A percentile compares a stretch with the other conserved stretches of the same genome.
These are phyloP conservation scores for Arthroderma uncinatum DNA, from an alignment of 2,329 filamentous ascomycete species.

Conservation along the genomic window DNA sequence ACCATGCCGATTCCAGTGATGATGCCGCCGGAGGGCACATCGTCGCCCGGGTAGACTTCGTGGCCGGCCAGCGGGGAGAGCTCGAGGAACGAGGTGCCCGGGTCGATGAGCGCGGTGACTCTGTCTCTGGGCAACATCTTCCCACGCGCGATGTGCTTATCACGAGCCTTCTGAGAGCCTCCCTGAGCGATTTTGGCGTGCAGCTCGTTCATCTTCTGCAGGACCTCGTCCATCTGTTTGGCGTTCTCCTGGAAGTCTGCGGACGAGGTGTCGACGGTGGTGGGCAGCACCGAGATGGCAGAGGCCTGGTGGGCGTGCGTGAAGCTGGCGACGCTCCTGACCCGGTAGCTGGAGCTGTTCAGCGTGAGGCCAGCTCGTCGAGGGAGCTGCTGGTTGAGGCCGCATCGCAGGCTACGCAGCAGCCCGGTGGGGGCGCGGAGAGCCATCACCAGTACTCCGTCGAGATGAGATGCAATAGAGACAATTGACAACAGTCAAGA, in stretches of 20 bases:
- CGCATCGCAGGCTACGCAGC: conserved; percentile 29
- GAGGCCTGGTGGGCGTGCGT: conserved; percentile 69
- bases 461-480: neutral
- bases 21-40: conserved; percentile 80
- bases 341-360: conserved; percentile 4
- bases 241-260: conserved; percentile 73
- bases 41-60: conserved; percentile 72
- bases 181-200: conserved; percentile 63
- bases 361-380: conserved; percentile 4
- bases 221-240: conserved; percentile 62
- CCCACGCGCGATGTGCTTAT: conserved; percentile 75
- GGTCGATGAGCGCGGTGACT: conserved; percentile 75
- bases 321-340: conserved; percentile 56
- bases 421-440: conserved; percentile 29
- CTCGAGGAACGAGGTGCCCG: conserved; percentile 82
- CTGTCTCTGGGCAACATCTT: conserved; percentile 94
- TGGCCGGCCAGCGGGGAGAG: conserved; percentile 85
- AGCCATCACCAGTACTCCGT: conserved; percentile 16
- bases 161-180: conserved; percentile 66
- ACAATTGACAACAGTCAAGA: no score
- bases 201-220: conserved; percentile 56
- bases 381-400: conserved; percentile 16
- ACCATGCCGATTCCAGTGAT: conserved; percentile 87
- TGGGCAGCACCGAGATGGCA: conserved; percentile 70
- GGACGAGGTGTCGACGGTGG: conserved; percentile 63